Percentiles rank a stretch among this genome's conserved stretches.
These are phyloP conservation scores for Ascodesmis nigricans DNA, from an alignment of 495 filamentous ascomycete species.

Conservation along the genomic window DNA sequence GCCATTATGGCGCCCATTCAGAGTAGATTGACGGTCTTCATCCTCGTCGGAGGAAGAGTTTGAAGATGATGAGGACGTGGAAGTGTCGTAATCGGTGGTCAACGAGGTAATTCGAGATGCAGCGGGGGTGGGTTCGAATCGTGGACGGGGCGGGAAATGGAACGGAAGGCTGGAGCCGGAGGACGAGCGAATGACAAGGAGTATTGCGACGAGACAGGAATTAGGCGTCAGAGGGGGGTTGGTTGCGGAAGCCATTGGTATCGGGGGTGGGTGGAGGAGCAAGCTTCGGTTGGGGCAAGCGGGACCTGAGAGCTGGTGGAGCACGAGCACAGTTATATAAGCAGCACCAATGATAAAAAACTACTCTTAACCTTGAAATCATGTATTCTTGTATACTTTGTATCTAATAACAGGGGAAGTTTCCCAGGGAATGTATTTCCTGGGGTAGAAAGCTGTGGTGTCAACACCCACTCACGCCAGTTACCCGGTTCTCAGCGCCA, in stretches of 20 bases:
- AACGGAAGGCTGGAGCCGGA: constrained; percentile 72
- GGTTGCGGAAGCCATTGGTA: too few relatives aligned
- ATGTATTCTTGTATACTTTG: not conserved
- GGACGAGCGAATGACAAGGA: constrained; percentile 60
- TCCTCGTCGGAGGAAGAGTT: constrained; percentile 18
- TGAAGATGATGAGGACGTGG: too few relatives aligned
- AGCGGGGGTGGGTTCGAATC: constrained; percentile 14
- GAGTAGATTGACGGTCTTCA: constrained; percentile 25
- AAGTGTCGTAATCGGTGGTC: constrained; percentile 7
- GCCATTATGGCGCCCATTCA: too few relatives aligned
- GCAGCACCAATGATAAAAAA: too few relatives aligned
- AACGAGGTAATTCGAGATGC: constrained; percentile 13
- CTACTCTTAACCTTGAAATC: too few relatives aligned
- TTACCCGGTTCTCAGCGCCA: not conserved
- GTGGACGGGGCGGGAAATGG: constrained; percentile 59
- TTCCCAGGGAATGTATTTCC: not conserved
- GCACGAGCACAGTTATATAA: too few relatives aligned
- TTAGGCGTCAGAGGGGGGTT: constrained; percentile 29
- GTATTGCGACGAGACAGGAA: constrained; percentile 50
- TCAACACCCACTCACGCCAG: not conserved
- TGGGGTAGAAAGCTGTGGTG: not conserved
- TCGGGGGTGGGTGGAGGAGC: too few relatives aligned
- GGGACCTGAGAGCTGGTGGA: too few relatives aligned
- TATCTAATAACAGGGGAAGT: not conserved
- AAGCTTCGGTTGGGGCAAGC: too few relatives aligned